These are phyloP conservation scores for Psophocarpus tetragonolobus DNA, from an alignment of 306 rosid species.

Conservation along the genomic window DNA sequence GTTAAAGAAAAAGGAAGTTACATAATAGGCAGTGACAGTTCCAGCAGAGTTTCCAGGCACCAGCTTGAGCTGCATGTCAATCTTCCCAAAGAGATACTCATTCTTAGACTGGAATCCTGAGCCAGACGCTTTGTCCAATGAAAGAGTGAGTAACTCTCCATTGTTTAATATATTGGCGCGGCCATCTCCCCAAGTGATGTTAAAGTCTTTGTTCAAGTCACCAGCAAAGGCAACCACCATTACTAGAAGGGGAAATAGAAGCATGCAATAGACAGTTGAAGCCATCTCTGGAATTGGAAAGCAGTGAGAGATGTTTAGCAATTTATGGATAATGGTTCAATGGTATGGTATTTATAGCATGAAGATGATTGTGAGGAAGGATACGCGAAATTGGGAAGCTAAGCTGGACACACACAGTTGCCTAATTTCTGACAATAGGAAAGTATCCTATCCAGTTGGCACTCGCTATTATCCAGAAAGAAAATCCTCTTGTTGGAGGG, in stretches of 20 bases:
- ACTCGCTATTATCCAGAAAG: not conserved
- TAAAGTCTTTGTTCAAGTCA: constrained; percentile 52
- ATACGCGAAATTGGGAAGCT: constrained; percentile 7
- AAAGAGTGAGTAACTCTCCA: constrained; percentile 57
- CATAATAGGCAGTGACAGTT: constrained; percentile 79
- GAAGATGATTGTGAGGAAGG: not conserved
- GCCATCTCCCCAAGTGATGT: constrained; percentile 71
- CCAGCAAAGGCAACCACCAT: constrained; percentile 38
- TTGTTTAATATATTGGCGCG: constrained; percentile 65
- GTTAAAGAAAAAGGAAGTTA: constrained; percentile 25
- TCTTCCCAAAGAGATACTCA: constrained; percentile 62
- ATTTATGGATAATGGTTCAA: not conserved
- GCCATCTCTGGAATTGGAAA: constrained; percentile 31
- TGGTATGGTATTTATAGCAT: constrained; percentile 20
- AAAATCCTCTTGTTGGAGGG: not conserved
- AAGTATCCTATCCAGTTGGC: constrained; percentile 1
- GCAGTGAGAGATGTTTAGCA: not conserved
- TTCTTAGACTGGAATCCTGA: constrained; percentile 72
- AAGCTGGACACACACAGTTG: constrained; percentile 39
- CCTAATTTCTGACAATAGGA: not conserved
- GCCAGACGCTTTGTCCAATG: constrained; percentile 63
- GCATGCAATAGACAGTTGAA: not conserved
- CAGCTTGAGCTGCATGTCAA: constrained; percentile 82
- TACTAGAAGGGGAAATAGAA: constrained; percentile 25
- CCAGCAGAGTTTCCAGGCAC: constrained; percentile 80